Conservation (phyloP, 176 grass and related monocot genomes). For the Juncus inflexus region DNA sequence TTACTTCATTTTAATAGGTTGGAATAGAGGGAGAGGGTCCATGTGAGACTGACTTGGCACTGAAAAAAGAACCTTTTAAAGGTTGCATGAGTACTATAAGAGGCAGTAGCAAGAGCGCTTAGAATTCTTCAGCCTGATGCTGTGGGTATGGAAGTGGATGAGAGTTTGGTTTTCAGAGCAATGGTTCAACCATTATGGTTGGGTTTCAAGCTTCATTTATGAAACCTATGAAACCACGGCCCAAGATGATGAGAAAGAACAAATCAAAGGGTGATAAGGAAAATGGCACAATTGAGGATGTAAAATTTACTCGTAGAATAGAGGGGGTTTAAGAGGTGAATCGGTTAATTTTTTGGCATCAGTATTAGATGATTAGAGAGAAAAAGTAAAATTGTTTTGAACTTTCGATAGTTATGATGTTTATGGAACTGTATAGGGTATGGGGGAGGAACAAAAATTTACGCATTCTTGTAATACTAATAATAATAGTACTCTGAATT, state of each 20-base stretch:
- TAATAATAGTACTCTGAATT: no score
- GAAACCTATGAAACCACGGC: slow-evolving; percentile 37
- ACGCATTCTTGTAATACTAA: no score
- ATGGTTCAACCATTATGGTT: no score
- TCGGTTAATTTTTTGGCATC: no score
- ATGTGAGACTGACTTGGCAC: slow-evolving; percentile 68
- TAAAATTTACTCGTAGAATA: no score
- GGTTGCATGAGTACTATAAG: slow-evolving; percentile 75
- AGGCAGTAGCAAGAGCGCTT: slow-evolving; percentile 76
- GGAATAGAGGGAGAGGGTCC: slow-evolving; percentile 57
- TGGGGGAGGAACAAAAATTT: no score
- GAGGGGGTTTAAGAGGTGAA: no score
- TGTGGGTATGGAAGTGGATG: slow-evolving; percentile 43
- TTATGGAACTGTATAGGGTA: no score
- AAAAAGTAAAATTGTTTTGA: no score
- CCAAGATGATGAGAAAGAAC: slow-evolving; percentile 67
- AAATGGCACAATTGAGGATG: background rate
- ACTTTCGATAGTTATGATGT: no score
- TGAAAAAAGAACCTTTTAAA: slow-evolving; percentile 73
- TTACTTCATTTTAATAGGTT: slow-evolving; percentile 6
- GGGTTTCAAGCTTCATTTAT: slow-evolving; percentile 61
- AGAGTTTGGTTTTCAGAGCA: slow-evolving; percentile 43
- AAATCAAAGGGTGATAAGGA: slow-evolving; percentile 26
- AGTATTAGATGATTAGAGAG: no score
- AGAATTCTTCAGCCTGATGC: slow-evolving; percentile 56